These are phyloP conservation scores for Aspergillus sp. DNA, from an alignment of 2,329 filamentous ascomycete species.

Conservation along the genomic window DNA sequence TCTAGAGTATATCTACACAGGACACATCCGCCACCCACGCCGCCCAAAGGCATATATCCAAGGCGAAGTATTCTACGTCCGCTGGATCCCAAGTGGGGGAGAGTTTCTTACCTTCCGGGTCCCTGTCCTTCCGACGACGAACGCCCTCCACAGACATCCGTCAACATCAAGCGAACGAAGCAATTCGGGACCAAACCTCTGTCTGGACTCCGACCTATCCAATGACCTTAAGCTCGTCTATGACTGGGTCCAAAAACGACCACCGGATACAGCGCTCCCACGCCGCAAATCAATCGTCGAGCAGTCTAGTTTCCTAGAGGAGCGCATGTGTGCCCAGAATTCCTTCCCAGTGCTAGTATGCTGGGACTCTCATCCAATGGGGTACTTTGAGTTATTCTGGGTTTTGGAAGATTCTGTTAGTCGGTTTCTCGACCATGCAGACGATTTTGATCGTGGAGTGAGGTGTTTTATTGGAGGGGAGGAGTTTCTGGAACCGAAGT, in stretches of 20 bases:
- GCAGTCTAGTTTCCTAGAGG: not conserved
- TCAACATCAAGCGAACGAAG: not conserved
- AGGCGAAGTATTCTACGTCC: constrained; percentile 1
- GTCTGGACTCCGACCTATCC: not conserved
- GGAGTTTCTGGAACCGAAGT: not conserved
- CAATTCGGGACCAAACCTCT: not conserved
- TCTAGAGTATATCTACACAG: not conserved
- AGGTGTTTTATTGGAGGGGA: not conserved
- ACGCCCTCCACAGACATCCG: not conserved
- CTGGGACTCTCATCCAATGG: not conserved
- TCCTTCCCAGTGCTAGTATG: not conserved
- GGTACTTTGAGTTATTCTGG: constrained; percentile 3
- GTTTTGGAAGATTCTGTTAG: not conserved
- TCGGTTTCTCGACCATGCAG: not conserved
- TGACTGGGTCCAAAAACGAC: not conserved
- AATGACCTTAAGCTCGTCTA: not conserved
- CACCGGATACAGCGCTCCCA: not conserved
- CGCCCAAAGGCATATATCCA: constrained; percentile 1
- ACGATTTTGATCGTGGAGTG: not conserved
- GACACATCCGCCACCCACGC: not conserved
- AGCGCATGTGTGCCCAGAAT: not conserved
- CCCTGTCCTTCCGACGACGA: not conserved
- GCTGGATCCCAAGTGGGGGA: not conserved
- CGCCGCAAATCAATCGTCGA: not conserved
- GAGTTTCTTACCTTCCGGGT: not conserved